These are phyloP conservation scores for Neofusicoccum ribis DNA, from an alignment of 2,329 filamentous ascomycete genomes.

Conservation along the genomic window DNA sequence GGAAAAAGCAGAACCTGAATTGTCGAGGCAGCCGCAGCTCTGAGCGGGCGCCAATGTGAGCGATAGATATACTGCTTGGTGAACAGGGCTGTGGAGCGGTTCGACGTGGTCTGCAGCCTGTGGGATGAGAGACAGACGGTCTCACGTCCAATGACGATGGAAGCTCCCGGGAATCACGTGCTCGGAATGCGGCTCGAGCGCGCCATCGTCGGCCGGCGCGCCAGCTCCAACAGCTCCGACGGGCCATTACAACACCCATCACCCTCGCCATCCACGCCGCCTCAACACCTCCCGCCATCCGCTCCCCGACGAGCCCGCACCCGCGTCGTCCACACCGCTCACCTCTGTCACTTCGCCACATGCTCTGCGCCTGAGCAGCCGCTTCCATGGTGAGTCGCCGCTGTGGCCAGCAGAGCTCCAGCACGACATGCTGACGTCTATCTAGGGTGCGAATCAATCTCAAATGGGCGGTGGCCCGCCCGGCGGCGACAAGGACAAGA, in stretches of 20 bases:
- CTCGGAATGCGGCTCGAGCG: not conserved
- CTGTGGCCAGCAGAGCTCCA: constrained; percentile 14
- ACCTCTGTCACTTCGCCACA: not conserved
- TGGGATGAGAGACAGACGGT: constrained; percentile 6
- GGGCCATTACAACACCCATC: constrained; percentile 29
- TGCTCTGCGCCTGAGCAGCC: not conserved
- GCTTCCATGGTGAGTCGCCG: constrained; percentile 18
- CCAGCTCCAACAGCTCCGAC: constrained; percentile 12
- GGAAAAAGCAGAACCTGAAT: not conserved
- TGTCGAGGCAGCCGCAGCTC: not conserved
- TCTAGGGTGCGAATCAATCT: constrained; percentile 80
- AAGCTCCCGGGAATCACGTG: not conserved
- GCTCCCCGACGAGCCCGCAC: constrained; percentile 24
- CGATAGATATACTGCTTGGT: constrained; percentile 1
- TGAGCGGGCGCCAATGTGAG: constrained; percentile 3
- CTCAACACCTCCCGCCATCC: constrained; percentile 20
- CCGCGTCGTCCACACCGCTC: constrained; percentile 17
- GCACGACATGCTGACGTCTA: constrained; percentile 39
- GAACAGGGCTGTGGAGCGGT: constrained; percentile 1
- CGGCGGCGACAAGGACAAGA: constrained; percentile 84
- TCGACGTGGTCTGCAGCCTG: constrained; percentile 16
- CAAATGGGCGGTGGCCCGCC: constrained; percentile 73
- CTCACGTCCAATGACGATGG: constrained; percentile 7
- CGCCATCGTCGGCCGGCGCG: not conserved
- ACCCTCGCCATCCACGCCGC: constrained; percentile 31